These are phyloP conservation scores for Phytopythium cucurbitacearum DNA, from an alignment of 352 stramenopile genomes.

Conservation along the genomic window DNA sequence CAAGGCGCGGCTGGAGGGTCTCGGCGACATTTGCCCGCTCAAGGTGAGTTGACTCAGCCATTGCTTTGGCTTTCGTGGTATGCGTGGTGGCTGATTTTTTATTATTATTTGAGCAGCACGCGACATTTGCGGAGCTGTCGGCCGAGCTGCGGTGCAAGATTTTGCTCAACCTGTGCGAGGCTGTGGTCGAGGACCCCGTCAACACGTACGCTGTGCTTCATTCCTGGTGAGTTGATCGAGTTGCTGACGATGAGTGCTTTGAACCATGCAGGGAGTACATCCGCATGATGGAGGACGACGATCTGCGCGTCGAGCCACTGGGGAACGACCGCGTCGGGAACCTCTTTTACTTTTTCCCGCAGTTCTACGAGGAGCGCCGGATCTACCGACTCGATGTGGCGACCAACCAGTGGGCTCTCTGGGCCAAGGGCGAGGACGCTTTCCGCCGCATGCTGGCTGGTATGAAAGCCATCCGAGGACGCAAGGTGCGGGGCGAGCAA, in stretches of 20 bases:
- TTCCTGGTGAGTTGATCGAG: background rate
- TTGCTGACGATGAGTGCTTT: background rate
- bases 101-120: constrained; percentile 49
- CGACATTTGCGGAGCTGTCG: constrained; percentile 68
- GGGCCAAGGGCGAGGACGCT: constrained; percentile 69
- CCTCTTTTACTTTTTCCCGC: constrained; percentile 79
- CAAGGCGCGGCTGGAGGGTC: constrained; percentile 43
- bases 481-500: constrained; percentile 67
- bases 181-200: constrained; percentile 66
- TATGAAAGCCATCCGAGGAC: constrained; percentile 54
- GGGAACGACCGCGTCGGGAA: constrained; percentile 73
- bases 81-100: constrained; percentile 3
- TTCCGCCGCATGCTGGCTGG: constrained; percentile 52
- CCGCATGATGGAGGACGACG: constrained; percentile 84
- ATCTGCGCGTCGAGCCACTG: constrained; percentile 70
- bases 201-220: constrained; percentile 49
- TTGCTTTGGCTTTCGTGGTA: background rate
- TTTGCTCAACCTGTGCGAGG: constrained; percentile 77
- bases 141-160: constrained; percentile 76
- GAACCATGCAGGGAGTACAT: constrained; percentile 57
- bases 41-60: constrained; percentile 25
- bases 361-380: constrained; percentile 83
- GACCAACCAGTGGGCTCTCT: constrained; percentile 60
- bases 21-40: constrained; percentile 49
- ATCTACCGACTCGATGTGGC: constrained; percentile 57